Evolutionary conservation across 192 early-diverging fungal species (phyloP).

Genomic region (Nowakowskiella sp.): DNA sequence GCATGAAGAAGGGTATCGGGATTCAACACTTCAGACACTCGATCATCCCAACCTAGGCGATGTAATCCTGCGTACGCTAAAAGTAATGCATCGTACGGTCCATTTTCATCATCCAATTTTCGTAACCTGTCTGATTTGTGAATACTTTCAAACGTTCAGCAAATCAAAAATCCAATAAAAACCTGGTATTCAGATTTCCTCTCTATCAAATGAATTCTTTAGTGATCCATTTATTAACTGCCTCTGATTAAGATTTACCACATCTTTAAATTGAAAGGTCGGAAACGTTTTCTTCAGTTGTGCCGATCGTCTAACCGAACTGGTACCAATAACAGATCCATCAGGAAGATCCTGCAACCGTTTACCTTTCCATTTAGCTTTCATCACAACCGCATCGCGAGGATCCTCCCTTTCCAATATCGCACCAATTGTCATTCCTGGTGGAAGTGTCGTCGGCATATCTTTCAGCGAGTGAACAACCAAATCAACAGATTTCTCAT

Average conservation of each 20-base stretch:
- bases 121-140: slow-evolving; percentile 47
- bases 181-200: slow-evolving; percentile 78
- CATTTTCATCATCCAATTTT: slow-evolving; percentile 74
- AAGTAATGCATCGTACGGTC: slow-evolving; percentile 66
- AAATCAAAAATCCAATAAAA: background rate
- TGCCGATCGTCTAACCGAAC: slow-evolving; percentile 77
- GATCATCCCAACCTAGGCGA: slow-evolving; percentile 55
- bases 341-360: slow-evolving; percentile 56
- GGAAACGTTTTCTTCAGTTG: slow-evolving; percentile 78
- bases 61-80: slow-evolving; percentile 81
- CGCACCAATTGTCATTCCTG: slow-evolving; percentile 73
- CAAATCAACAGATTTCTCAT: slow-evolving; percentile 58
- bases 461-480: slow-evolving; percentile 96
- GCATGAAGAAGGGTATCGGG: slow-evolving; percentile 66
- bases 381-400: slow-evolving; percentile 77
- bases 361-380: slow-evolving; percentile 3
- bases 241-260: slow-evolving; percentile 44
- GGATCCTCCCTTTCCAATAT: slow-evolving; percentile 85
- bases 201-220: slow-evolving; percentile 26
- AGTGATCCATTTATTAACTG: slow-evolving; percentile 5
- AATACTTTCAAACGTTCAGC: background rate
- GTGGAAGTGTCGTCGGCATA: slow-evolving; percentile 75
- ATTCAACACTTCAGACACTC: slow-evolving; percentile 65
- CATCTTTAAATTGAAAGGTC: slow-evolving; percentile 63
- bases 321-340: slow-evolving; percentile 79